A percentile compares a stretch with the other conserved stretches of the same genome.
phyloP scores from a whole-genome alignment of 2,329 filamentous ascomycete species.

The Pseudogymnoascus sp. region DNA sequence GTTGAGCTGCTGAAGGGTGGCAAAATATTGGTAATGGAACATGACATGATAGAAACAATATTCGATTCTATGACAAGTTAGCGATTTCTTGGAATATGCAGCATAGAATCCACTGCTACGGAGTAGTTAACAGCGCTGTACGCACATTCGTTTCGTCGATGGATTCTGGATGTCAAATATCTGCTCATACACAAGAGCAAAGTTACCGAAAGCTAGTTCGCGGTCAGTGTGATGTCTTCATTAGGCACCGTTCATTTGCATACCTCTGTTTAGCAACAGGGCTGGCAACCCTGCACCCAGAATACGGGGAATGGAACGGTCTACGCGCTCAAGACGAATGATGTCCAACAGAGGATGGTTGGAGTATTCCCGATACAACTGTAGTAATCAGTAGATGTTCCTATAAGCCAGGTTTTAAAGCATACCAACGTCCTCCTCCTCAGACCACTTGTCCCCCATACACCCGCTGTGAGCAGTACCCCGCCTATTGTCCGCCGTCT shows the following conservation, averaged over 20 bases:
- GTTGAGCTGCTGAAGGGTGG: conserved; percentile 27
- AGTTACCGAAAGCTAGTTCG: conserved; percentile 12
- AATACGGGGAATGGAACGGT: conserved; percentile 17
- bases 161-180: conserved; percentile 6
- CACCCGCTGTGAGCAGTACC: conserved; percentile 22
- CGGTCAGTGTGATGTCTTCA: neutral
- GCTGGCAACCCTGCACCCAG: conserved; percentile 25
- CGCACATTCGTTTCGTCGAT: conserved; percentile 11
- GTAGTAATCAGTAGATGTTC: conserved; percentile 10
- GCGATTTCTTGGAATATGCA: neutral
- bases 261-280: conserved; percentile 22
- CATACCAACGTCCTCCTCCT: conserved; percentile 27
- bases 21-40: conserved; percentile 26
- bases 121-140: conserved; percentile 7
- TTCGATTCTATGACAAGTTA: conserved; percentile 22
- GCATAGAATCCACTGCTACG: conserved; percentile 13
- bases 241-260: neutral
- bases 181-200: conserved; percentile 14
- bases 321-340: conserved; percentile 20
- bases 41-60: conserved; percentile 20
- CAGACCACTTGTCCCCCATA: conserved; percentile 29
- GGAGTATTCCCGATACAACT: conserved; percentile 28
- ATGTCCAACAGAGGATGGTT: conserved; percentile 21
- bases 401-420: neutral
- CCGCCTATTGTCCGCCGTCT: conserved; percentile 25